Conservation (phyloP, 2,329 filamentous ascomycete species). For the Neofusicoccum laricinum region DNA sequence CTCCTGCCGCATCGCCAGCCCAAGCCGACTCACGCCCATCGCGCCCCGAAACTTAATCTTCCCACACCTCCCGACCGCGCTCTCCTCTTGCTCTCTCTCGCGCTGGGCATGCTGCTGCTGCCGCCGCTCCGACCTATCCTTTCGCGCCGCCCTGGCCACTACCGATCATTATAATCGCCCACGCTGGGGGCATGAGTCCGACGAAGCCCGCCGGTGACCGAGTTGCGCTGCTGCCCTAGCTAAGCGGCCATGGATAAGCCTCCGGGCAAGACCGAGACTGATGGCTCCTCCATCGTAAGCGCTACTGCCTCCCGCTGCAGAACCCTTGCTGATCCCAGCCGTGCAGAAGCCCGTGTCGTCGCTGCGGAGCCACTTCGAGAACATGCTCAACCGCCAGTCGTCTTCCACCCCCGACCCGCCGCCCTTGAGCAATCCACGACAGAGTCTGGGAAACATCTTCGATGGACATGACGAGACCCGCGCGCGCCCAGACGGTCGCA, state of each 20-base stretch:
- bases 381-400: slow-evolving; percentile 54
- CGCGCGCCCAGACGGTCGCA: slow-evolving; percentile 31
- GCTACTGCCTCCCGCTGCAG: neutral
- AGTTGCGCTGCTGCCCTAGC: slow-evolving; percentile 4
- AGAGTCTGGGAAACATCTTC: slow-evolving; percentile 32
- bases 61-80: neutral
- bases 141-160: slow-evolving; percentile 8
- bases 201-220: neutral
- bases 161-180: slow-evolving; percentile 11
- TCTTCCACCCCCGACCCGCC: slow-evolving; percentile 21
- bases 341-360: slow-evolving; percentile 76
- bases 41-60: slow-evolving; percentile 5
- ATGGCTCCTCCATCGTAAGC: slow-evolving; percentile 73
- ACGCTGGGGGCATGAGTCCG: slow-evolving; percentile 13
- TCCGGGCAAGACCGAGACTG: slow-evolving; percentile 51
- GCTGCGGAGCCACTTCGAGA: slow-evolving; percentile 77
- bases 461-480: slow-evolving; percentile 28
- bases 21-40: slow-evolving; percentile 12
- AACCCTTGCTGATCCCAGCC: slow-evolving; percentile 20
- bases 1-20: slow-evolving; percentile 15
- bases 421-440: slow-evolving; percentile 24
- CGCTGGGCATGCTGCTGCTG: slow-evolving; percentile 15
- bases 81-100: neutral
- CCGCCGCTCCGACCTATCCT: neutral
- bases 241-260: slow-evolving; percentile 30